Evolutionary conservation across 495 filamentous ascomycete species (phyloP).

Genomic region (Neurospora sp.): DNA sequence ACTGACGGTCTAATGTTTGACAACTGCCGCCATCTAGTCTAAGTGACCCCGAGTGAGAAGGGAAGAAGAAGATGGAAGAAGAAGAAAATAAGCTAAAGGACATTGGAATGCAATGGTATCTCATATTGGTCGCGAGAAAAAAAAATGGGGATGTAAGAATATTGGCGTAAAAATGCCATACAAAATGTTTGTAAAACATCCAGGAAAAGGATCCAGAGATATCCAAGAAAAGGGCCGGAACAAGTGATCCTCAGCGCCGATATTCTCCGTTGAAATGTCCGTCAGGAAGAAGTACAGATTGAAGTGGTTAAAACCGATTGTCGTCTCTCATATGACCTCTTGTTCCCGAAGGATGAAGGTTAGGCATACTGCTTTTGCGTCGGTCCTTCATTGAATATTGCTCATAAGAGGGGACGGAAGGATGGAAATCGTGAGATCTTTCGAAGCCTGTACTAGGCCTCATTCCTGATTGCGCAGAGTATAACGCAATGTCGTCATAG

Average conservation of each 20-base stretch:
- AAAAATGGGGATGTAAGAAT: neutral
- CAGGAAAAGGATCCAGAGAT: neutral
- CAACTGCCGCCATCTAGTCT: neutral
- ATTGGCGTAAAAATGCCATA: neutral
- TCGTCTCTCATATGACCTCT: conserved; percentile 39
- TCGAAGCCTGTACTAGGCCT: neutral
- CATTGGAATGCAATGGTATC: neutral
- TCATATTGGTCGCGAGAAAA: neutral
- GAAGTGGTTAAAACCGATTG: conserved; percentile 16
- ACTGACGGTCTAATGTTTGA: neutral
- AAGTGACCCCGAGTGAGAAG: neutral
- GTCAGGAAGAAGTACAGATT: neutral
- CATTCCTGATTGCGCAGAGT: neutral
- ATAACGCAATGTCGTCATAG: neutral
- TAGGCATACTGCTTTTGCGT: conserved; percentile 35
- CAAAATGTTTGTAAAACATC: neutral
- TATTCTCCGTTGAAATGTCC: neutral
- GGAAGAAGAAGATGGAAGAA: neutral
- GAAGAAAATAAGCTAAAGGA: neutral
- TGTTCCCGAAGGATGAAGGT: conserved; percentile 13
- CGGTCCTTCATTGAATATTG: conserved; percentile 16
- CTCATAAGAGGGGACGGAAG: neutral
- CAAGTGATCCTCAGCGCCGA: neutral
- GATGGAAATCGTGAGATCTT: neutral
- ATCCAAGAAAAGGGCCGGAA: neutral